Evolutionary conservation across 805 yeast genomes (phyloP), one percentile per base, ranked within the genome.

Genomic region (Pichia ethanolica): DNA sequence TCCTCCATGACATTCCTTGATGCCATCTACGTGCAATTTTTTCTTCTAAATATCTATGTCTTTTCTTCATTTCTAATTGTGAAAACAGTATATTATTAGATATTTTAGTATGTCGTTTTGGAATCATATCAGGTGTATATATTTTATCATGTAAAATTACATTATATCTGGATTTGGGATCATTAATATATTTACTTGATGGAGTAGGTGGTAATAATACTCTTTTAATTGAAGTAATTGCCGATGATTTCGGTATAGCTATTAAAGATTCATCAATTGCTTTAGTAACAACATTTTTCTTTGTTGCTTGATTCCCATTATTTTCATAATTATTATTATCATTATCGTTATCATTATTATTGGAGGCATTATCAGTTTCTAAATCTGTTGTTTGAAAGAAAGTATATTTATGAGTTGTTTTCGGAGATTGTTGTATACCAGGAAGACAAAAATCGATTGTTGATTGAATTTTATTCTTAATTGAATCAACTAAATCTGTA

Each of bases 21-120:
- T 91, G 98, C 84, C 96, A 93, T 43, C 82, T 79, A 39, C 96
- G 70, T 0, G 99, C 99, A 46, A 93, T 84, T 48, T 78, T 75
- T 56, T 93, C 98, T 59, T 85, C 91, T 25, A 74, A 60, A 38
- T 69, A 65, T 54, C 73, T 75, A 42, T 73, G 74, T 25, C 73
- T 70, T 35, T 64, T 57, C 36, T 59, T 50, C 11, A 42, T 38
- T 35, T 53, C 56, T 37, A 53, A 36, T 26, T 50, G 56, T n/a
- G 75, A 71, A 42, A 53, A 14, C 2, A 48, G 42, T 2, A 46
- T 27, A 26, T 42, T 46, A 25, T 66, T 67, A 26, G 56, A 66
- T 56, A 56, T 68, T 61, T 39, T 69, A 52, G 48, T 47, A 45
- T 54, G 56, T 39, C 37, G 51, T 35, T 39, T 51, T 9, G 71